Conservation (phyloP, 345 rosid species). For the Luvunga scandens region DNA sequence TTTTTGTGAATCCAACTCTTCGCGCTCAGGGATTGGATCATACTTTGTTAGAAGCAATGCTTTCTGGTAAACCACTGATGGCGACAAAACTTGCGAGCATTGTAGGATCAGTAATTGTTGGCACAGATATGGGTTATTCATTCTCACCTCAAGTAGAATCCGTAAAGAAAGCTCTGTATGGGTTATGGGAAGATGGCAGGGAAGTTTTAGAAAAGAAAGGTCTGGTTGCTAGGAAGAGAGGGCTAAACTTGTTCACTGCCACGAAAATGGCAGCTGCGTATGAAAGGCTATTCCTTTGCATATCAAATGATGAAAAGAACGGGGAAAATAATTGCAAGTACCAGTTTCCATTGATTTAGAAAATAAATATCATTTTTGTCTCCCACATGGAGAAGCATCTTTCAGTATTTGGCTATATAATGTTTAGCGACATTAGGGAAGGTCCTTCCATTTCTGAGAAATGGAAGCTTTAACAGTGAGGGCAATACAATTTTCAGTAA, state of each 20-base stretch:
- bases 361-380: background rate
- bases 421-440: background rate
- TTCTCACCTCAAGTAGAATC: slow-evolving; percentile 72
- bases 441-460: too few relatives aligned
- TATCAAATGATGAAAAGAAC: slow-evolving; percentile 32
- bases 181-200: slow-evolving; percentile 59
- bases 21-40: slow-evolving; percentile 95
- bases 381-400: background rate
- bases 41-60: slow-evolving; percentile 86
- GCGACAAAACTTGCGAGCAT: slow-evolving; percentile 87
- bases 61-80: slow-evolving; percentile 72
- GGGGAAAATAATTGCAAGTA: slow-evolving; percentile 43
- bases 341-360: slow-evolving; percentile 19
- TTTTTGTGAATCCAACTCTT: slow-evolving; percentile 82
- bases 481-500: background rate
- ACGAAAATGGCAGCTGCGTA: slow-evolving; percentile 84
- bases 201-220: slow-evolving; percentile 66
- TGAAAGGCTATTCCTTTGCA: slow-evolving; percentile 84
- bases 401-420: background rate
- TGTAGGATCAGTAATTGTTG: slow-evolving; percentile 65
- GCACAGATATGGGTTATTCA: slow-evolving; percentile 61
- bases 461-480: too few relatives aligned
- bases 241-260: slow-evolving; percentile 73
- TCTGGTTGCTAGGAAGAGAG: slow-evolving; percentile 54
- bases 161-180: slow-evolving; percentile 48